Evolutionary conservation across 139 green algal species (phyloP).

Genomic region (Diplosphaera chodatii): DNA sequence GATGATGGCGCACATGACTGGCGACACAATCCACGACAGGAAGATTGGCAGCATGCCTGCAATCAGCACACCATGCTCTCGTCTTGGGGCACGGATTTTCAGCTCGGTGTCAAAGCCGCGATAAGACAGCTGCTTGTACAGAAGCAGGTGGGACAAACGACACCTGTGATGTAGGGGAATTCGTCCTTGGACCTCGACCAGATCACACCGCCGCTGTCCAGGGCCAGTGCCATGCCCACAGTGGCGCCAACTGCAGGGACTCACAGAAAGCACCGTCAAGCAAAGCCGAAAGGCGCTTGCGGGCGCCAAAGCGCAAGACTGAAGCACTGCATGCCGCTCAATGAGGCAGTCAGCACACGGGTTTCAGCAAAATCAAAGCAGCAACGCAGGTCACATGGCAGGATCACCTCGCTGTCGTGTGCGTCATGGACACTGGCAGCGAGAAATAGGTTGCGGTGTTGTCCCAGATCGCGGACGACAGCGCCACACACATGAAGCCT

Average conservation of each 20-base stretch:
- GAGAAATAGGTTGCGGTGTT: conserved; percentile 19
- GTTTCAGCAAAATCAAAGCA: neutral
- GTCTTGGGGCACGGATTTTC: too few species aligned
- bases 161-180: conserved; percentile 42
- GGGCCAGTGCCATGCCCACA: conserved; percentile 16
- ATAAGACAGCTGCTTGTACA: too few species aligned
- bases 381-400: too few species aligned
- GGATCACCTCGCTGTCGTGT: conserved; percentile 13
- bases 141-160: too few species aligned
- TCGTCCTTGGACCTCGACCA: conserved; percentile 15
- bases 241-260: conserved; percentile 22
- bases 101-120: too few species aligned
- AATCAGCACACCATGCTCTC: neutral
- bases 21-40: conserved; percentile 51
- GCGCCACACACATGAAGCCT: conserved; percentile 13
- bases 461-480: conserved; percentile 7
- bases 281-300: too few species aligned
- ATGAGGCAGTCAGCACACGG: neutral
- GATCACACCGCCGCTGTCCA: conserved; percentile 15
- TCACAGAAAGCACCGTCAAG: neutral
- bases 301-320: neutral
- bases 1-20: conserved; percentile 23
- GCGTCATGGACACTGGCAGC: conserved; percentile 41
- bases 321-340: too few species aligned
- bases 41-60: conserved; percentile 28